phyloP scores from a whole-genome alignment of 495 filamentous ascomycete species.

The Hypoxylon rickii region DNA sequence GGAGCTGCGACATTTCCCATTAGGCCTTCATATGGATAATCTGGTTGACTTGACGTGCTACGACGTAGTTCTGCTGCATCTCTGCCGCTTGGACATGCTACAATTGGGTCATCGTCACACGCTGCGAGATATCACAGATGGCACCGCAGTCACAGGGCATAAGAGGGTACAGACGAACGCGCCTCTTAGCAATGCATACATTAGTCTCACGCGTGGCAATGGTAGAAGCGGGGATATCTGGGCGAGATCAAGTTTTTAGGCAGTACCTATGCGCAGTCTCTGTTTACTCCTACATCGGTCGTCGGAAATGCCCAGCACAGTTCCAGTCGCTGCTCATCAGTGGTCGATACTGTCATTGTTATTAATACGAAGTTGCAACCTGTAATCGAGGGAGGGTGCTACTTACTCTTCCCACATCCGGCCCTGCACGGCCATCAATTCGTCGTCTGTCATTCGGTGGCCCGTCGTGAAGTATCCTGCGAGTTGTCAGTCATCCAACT shows the following conservation, averaged over 20 bases:
- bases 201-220: constrained; percentile 37
- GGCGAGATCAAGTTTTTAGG: constrained; percentile 30
- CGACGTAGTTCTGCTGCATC: constrained; percentile 21
- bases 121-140: constrained; percentile 24
- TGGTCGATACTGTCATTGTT: constrained; percentile 52
- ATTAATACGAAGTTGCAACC: constrained; percentile 31
- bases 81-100: constrained; percentile 35
- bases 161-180: constrained; percentile 23
- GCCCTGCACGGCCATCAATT: constrained; percentile 82
- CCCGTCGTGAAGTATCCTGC: constrained; percentile 83
- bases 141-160: constrained; percentile 28
- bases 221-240: constrained; percentile 28
- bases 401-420: constrained; percentile 89
- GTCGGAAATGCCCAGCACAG: constrained; percentile 1
- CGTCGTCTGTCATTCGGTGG: constrained; percentile 83
- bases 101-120: constrained; percentile 31
- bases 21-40: constrained; percentile 11
- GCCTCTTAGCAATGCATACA: constrained; percentile 27
- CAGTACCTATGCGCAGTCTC: constrained; percentile 19
- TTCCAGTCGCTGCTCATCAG: constrained; percentile 24
- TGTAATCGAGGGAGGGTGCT: constrained; percentile 10
- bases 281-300: constrained; percentile 26
- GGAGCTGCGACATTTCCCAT: constrained; percentile 28
- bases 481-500: constrained; percentile 31
- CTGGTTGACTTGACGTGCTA: constrained; percentile 22